phyloP scores from a whole-genome alignment of 2,329 filamentous ascomycete species.

The Arthrobotrys pseudoclavata region DNA sequence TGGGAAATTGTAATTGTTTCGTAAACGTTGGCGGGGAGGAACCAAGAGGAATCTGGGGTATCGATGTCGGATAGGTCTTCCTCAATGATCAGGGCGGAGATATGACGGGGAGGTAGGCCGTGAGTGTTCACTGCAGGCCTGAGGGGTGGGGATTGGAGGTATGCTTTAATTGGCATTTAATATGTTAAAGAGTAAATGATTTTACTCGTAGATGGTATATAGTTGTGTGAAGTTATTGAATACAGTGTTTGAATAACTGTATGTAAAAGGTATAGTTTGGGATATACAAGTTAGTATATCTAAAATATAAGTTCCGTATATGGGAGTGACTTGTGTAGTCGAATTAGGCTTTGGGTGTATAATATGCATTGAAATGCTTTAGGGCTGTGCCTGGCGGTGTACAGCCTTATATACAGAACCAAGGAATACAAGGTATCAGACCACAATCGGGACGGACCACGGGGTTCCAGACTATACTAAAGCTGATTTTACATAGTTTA shows the following conservation, averaged over 20 bases:
- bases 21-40: slow-evolving; percentile 56
- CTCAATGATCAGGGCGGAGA: slow-evolving; percentile 57
- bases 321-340: slow-evolving; percentile 51
- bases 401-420: slow-evolving; percentile 60
- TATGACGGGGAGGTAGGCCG: slow-evolving; percentile 48
- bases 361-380: slow-evolving; percentile 51
- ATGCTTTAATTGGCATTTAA: slow-evolving; percentile 59
- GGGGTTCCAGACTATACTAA: slow-evolving; percentile 35
- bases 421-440: slow-evolving; percentile 49
- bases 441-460: slow-evolving; percentile 51
- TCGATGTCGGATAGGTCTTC: slow-evolving; percentile 56
- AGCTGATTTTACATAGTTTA: slow-evolving; percentile 18
- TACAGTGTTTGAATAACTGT: slow-evolving; percentile 26
- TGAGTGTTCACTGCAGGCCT: slow-evolving; percentile 44
- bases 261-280: slow-evolving; percentile 5
- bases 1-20: slow-evolving; percentile 57
- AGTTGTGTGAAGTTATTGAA: slow-evolving; percentile 7
- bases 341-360: slow-evolving; percentile 58
- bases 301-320: slow-evolving; percentile 23
- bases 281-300: slow-evolving; percentile 41
- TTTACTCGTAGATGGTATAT: slow-evolving; percentile 27
- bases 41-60: slow-evolving; percentile 53
- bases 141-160: slow-evolving; percentile 54
- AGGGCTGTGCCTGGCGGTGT: slow-evolving; percentile 37
- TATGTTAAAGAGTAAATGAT: slow-evolving; percentile 12